Evolutionary conservation across 768 basidiomycete species (phyloP).

Genomic region (Coprinopsis strossmayeri): DNA sequence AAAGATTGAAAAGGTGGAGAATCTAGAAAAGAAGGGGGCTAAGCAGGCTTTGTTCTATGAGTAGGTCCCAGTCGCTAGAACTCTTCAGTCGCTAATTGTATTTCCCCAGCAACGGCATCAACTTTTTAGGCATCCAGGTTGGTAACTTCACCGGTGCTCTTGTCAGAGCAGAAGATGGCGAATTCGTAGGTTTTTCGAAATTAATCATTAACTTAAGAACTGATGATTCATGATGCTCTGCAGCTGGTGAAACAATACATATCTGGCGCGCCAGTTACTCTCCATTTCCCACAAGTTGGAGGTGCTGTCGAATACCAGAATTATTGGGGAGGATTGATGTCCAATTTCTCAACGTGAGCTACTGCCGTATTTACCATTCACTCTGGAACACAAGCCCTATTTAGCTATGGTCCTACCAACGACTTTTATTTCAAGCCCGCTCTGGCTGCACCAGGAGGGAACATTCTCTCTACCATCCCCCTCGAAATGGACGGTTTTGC

Average conservation of each 20-base stretch:
- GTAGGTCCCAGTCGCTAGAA: slow-evolving; percentile 23
- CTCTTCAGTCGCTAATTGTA: neutral
- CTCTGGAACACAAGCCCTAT: neutral
- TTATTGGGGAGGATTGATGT: slow-evolving; percentile 48
- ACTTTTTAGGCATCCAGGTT: slow-evolving; percentile 34
- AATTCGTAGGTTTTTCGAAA: slow-evolving; percentile 33
- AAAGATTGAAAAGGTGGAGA: slow-evolving; percentile 40
- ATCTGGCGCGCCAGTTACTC: slow-evolving; percentile 30
- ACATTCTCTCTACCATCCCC: slow-evolving; percentile 40
- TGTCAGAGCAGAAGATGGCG: slow-evolving; percentile 51
- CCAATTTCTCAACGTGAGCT: slow-evolving; percentile 37
- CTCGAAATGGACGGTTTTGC: slow-evolving; percentile 26
- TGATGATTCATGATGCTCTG: neutral
- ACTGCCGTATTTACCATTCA: neutral
- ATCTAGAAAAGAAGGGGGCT: slow-evolving; percentile 46
- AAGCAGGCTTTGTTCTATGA: slow-evolving; percentile 46
- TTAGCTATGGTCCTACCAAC: slow-evolving; percentile 50
- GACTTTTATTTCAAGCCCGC: slow-evolving; percentile 50
- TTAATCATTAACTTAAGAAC: neutral
- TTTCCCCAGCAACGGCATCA: slow-evolving; percentile 37
- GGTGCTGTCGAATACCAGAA: slow-evolving; percentile 37
- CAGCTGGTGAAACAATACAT: slow-evolving; percentile 45
- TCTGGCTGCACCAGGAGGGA: slow-evolving; percentile 42
- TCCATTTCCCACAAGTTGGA: slow-evolving; percentile 43
- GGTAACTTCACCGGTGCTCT: slow-evolving; percentile 42